Conservation (phyloP, 768 basidiomycete genomes). For the Tricholoma flavovirens region DNA sequence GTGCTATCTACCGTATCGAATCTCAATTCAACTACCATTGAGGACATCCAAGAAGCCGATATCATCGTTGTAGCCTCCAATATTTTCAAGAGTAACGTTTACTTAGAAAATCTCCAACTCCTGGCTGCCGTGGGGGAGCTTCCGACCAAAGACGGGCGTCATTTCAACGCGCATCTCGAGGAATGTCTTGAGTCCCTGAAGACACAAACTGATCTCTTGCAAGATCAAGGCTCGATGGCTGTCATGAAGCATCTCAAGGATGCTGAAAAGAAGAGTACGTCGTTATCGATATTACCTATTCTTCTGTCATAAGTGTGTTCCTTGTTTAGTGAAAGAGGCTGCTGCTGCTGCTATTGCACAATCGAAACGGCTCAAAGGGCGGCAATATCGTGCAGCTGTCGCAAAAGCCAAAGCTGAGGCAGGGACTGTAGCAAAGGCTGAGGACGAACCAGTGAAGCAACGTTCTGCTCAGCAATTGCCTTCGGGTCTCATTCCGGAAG, state of each 20-base stretch:
- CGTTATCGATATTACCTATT: background rate
- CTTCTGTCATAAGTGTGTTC: slow-evolving; percentile 3
- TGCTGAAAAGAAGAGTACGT: slow-evolving; percentile 54
- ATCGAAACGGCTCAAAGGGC: slow-evolving; percentile 73
- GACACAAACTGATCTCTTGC: slow-evolving; percentile 63
- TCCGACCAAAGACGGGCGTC: slow-evolving; percentile 76
- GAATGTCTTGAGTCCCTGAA: slow-evolving; percentile 51
- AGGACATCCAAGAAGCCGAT: slow-evolving; percentile 75
- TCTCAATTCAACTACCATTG: slow-evolving; percentile 66
- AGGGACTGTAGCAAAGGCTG: slow-evolving; percentile 4
- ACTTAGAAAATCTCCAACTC: slow-evolving; percentile 68
- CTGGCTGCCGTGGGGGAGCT: slow-evolving; percentile 65
- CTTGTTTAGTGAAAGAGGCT: slow-evolving; percentile 43
- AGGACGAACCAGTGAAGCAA: slow-evolving; percentile 5
- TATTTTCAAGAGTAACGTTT: slow-evolving; percentile 75
- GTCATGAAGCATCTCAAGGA: slow-evolving; percentile 63
- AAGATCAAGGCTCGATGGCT: slow-evolving; percentile 53
- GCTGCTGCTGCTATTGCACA: slow-evolving; percentile 36
- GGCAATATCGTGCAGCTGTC: slow-evolving; percentile 60
- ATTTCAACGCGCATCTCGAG: slow-evolving; percentile 82
- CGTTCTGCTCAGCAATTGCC: slow-evolving; percentile 21
- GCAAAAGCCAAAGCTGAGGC: slow-evolving; percentile 30
- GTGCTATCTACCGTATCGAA: slow-evolving; percentile 64
- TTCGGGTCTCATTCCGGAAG: slow-evolving; percentile 47
- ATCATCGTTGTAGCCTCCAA: slow-evolving; percentile 83